A percentile compares a stretch with the other conserved stretches of the same genome.
Evolutionary conservation across 1,139 yeast genomes (phyloP).

Genomic region (Dujonia santamariae): DNA sequence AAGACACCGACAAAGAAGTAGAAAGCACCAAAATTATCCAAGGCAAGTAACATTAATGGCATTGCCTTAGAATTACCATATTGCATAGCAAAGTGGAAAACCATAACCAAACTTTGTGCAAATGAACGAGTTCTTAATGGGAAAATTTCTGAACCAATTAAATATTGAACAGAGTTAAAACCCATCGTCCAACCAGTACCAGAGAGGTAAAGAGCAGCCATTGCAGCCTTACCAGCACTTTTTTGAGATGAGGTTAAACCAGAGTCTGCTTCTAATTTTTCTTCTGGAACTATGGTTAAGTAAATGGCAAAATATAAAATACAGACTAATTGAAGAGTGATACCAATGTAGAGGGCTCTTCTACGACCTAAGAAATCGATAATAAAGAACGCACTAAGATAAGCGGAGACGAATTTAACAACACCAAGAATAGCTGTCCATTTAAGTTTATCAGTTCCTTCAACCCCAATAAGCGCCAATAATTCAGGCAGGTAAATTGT

Average conservation of each 20-base stretch:
- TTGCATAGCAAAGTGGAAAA: conserved; percentile 56
- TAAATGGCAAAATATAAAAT: conserved; percentile 44
- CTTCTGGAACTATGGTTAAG: conserved; percentile 45
- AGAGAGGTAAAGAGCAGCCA: conserved; percentile 49
- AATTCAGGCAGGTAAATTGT: conserved; percentile 57
- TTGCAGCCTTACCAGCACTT: conserved; percentile 46
- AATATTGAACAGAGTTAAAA: conserved; percentile 57
- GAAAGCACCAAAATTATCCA: conserved; percentile 53
- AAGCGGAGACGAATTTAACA: conserved; percentile 43
- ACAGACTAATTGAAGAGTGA: conserved; percentile 30
- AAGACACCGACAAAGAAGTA: conserved; percentile 50
- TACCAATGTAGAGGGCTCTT: conserved; percentile 36
- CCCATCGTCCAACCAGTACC: conserved; percentile 66
- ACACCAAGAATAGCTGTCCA: conserved; percentile 50
- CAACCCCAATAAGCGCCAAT: conserved; percentile 48
- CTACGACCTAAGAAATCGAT: conserved; percentile 48
- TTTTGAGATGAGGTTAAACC: conserved; percentile 26
- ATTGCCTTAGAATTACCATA: conserved; percentile 58
- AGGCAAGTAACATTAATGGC: conserved; percentile 47
- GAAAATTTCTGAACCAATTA: conserved; percentile 56
- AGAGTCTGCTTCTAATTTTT: conserved; percentile 24
- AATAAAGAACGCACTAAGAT: conserved; percentile 43
- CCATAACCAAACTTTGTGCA: conserved; percentile 55
- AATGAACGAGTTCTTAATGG: conserved; percentile 53
- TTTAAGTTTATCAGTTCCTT: conserved; percentile 32